phyloP scores from a whole-genome alignment of 768 basidiomycete genomes.

The Pleurotus djamor region DNA sequence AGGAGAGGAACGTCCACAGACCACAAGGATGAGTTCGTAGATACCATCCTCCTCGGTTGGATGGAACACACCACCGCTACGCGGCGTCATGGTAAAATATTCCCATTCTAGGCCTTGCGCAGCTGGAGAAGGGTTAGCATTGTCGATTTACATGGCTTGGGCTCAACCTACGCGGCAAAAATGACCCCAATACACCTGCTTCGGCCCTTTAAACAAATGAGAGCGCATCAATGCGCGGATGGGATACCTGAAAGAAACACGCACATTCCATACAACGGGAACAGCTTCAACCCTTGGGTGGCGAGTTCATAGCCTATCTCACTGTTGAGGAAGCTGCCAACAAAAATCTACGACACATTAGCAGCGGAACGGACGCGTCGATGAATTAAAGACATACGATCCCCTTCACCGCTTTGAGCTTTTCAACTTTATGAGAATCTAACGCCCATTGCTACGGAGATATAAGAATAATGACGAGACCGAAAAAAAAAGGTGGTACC shows the following conservation, averaged over 20 bases:
- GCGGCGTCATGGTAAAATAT: constrained; percentile 2
- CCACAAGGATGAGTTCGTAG: constrained; percentile 1
- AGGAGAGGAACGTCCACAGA: neutral
- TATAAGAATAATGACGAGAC: neutral
- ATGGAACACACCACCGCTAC: neutral
- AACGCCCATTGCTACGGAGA: neutral
- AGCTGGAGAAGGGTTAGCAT: neutral
- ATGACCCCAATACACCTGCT: constrained; percentile 1
- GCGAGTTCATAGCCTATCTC: constrained; percentile 1
- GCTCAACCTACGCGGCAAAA: neutral
- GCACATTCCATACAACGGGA: constrained; percentile 4
- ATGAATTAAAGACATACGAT: neutral
- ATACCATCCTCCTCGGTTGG: neutral
- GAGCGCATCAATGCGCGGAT: neutral
- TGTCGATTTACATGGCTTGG: neutral
- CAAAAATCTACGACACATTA: neutral
- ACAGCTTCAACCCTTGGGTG: neutral
- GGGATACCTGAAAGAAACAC: neutral
- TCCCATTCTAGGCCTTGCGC: constrained; percentile 1
- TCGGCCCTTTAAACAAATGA: neutral
- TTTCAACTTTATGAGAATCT: neutral
- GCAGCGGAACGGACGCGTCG: neutral
- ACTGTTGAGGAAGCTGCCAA: constrained; percentile 7
- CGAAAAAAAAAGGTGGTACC: neutral
- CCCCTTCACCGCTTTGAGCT: neutral